A percentile compares a stretch with the other conserved stretches of the same genome.
phyloP scores from a whole-genome alignment of 2,329 filamentous ascomycete species.

The Madurella mycetomatis region DNA sequence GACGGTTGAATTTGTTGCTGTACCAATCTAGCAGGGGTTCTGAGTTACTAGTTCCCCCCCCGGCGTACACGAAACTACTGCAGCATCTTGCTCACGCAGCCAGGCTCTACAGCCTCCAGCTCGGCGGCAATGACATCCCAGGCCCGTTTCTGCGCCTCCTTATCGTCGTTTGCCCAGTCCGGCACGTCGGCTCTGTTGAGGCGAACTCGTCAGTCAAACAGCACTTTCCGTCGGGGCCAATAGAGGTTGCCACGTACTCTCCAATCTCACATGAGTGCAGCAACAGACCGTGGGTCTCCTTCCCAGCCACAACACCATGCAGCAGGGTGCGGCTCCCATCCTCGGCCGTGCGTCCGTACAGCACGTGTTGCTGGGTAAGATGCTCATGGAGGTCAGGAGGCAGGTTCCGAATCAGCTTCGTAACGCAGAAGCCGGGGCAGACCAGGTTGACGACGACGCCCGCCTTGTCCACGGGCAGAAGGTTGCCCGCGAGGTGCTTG shows the following conservation, averaged over 20 bases:
- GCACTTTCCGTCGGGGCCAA: background rate
- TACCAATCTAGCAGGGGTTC: too few species aligned
- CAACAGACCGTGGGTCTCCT: conserved; percentile 33
- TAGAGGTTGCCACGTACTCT: conserved; percentile 15
- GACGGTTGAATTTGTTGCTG: too few species aligned
- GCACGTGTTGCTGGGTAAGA: conserved; percentile 9
- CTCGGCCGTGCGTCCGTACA: conserved; percentile 42
- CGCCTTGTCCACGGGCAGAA: conserved; percentile 25
- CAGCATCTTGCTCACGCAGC: conserved; percentile 23
- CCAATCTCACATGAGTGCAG: conserved; percentile 32
- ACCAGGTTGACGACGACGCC: conserved; percentile 32
- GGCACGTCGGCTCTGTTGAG: conserved; percentile 25
- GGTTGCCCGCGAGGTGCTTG: conserved; percentile 26
- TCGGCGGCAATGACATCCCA: conserved; percentile 29
- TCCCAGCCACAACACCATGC: conserved; percentile 28
- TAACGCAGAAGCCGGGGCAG: conserved; percentile 28
- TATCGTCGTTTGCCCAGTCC: conserved; percentile 23
- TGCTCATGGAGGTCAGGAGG: background rate
- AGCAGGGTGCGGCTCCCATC: conserved; percentile 38
- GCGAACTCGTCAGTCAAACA: background rate
- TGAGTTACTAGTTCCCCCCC: too few species aligned
- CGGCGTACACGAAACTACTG: background rate
- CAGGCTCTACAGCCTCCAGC: conserved; percentile 29
- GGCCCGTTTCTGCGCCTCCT: conserved; percentile 23
- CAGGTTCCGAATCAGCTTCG: conserved; percentile 7